phyloP scores from a whole-genome alignment of 2,329 filamentous ascomycete genomes.

The Thyridium curvatum region DNA sequence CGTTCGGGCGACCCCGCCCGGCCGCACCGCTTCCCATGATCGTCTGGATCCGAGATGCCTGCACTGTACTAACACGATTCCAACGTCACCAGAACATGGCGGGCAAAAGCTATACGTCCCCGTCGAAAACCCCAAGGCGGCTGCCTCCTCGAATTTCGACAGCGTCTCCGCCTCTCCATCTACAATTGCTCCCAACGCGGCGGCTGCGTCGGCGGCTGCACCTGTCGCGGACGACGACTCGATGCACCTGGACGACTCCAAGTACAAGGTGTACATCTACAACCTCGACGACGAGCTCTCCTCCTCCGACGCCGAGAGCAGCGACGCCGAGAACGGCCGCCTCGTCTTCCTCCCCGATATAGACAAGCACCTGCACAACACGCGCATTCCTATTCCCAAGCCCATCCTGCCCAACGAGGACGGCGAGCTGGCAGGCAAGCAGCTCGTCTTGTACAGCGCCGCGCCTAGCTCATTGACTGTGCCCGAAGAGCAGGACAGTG shows the following conservation, averaged over 20 bases:
- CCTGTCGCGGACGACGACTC: conserved; percentile 38
- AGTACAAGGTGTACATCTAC: conserved; percentile 84
- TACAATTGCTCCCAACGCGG: too few relatives aligned
- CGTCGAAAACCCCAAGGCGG: conserved; percentile 41
- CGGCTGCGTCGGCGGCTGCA: conserved; percentile 7
- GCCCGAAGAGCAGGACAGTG: conserved; percentile 67
- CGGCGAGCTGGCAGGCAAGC: conserved; percentile 51
- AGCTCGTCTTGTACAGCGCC: conserved; percentile 74
- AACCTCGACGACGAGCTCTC: conserved; percentile 84
- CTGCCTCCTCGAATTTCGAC: conserved; percentile 8
- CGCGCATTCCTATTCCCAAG: conserved; percentile 53
- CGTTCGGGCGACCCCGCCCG: too few relatives aligned
- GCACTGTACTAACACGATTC: conserved; percentile 11
- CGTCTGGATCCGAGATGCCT: too few relatives aligned
- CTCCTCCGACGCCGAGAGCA: conserved; percentile 32
- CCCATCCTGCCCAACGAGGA: conserved; percentile 55
- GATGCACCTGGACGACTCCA: conserved; percentile 85
- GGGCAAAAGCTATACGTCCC: conserved; percentile 61
- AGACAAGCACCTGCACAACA: conserved; percentile 65
- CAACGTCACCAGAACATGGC: conserved; percentile 45
- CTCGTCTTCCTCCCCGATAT: conserved; percentile 82
- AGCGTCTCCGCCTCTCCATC: conserved; percentile 12
- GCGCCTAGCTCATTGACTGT: conserved; percentile 72
- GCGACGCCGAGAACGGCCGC: conserved; percentile 41
- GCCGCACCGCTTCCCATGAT: too few relatives aligned